Percentiles rank a stretch among this genome's conserved stretches.
Conservation (phyloP, 73 alveolate species). For the Stentor coeruleus region DNA sequence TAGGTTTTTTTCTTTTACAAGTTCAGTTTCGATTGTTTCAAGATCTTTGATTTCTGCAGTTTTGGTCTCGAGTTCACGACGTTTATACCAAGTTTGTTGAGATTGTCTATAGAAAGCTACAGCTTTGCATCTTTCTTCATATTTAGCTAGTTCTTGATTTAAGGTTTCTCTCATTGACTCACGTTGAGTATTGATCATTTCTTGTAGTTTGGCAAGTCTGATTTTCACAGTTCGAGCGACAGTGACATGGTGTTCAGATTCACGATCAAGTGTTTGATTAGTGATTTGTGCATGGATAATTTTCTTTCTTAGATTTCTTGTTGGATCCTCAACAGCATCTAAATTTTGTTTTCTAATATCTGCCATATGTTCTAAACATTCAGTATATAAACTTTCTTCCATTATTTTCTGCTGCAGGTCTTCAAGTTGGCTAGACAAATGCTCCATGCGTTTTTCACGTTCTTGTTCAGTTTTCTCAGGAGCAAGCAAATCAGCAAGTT, state of each 20-base stretch:
- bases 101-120: slow-evolving; percentile 3
- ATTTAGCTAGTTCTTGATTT: neutral
- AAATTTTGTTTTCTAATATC: neutral
- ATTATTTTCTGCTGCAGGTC: neutral
- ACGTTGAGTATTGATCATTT: slow-evolving; percentile 2
- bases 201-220: neutral
- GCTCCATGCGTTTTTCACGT: neutral
- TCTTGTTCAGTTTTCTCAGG: neutral
- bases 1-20: slow-evolving; percentile 1
- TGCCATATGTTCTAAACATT: neutral
- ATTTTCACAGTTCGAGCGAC: neutral
- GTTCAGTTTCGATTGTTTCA: neutral
- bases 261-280: slow-evolving; percentile 10
- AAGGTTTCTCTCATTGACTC: neutral
- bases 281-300: neutral
- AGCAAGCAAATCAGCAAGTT: neutral
- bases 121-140: slow-evolving; percentile 10
- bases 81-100: neutral
- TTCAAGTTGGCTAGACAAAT: neutral
- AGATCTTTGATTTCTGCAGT: neutral
- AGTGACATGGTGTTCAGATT: neutral
- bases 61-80: neutral
- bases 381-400: neutral
- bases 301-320: neutral
- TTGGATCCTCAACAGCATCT: slow-evolving; percentile 7